Percentiles rank a stretch among this genome's conserved stretches.
These are phyloP conservation scores for Candida berthetii DNA, from an alignment of 805 yeast genomes.

Conservation along the genomic window DNA sequence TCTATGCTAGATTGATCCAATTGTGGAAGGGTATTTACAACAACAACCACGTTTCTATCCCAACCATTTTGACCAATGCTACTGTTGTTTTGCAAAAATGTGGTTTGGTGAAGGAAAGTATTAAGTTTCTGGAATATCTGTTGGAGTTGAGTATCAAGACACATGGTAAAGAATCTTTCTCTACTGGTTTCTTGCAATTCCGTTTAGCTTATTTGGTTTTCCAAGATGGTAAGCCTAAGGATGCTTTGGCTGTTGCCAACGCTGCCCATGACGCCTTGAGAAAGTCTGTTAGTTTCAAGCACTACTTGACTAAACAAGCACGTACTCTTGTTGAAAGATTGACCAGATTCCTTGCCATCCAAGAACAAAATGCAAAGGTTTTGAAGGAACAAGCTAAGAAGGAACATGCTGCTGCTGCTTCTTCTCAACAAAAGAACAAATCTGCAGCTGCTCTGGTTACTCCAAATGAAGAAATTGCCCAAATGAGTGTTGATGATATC, in stretches of 20 bases:
- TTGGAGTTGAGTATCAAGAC: conserved; percentile 40
- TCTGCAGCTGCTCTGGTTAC: conserved; percentile 9
- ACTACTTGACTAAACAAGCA: conserved; percentile 61
- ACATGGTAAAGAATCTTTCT: conserved; percentile 54
- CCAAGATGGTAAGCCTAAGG: conserved; percentile 41
- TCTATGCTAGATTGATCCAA: conserved; percentile 53
- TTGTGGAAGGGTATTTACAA: conserved; percentile 52
- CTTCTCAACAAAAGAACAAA: conserved; percentile 19
- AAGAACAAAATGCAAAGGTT: conserved; percentile 35
- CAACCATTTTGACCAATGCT: conserved; percentile 57
- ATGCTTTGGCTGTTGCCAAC: conserved; percentile 49
- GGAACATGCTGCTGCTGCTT: conserved; percentile 18
- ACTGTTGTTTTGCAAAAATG: conserved; percentile 52
- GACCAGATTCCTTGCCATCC: conserved; percentile 37
- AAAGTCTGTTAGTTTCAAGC: conserved; percentile 58
- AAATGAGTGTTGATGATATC: conserved; percentile 66
- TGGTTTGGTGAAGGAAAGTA: conserved; percentile 41
- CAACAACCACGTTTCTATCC: conserved; percentile 58
- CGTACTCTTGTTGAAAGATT: conserved; percentile 58
- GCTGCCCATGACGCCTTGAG: conserved; percentile 53
- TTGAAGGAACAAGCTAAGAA: conserved; percentile 24
- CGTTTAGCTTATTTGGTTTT: conserved; percentile 63
- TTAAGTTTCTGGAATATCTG: conserved; percentile 47
- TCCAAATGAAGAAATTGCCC: conserved; percentile 48
- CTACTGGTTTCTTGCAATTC: conserved; percentile 60